Evolutionary conservation across 768 basidiomycete genomes (phyloP).

Genomic region (Lentinus brumalis): DNA sequence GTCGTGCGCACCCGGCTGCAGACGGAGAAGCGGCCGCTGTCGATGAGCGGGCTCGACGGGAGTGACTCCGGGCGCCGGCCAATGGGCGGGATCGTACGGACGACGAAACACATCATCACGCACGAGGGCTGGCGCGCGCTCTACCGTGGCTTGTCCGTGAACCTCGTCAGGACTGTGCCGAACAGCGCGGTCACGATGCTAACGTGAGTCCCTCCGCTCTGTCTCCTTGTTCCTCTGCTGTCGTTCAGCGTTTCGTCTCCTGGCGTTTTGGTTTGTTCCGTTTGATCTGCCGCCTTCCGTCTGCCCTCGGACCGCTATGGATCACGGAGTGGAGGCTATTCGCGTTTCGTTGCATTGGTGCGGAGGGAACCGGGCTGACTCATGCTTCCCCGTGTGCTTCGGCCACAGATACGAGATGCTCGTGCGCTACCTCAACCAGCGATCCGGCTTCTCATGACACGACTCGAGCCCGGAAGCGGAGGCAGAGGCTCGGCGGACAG

Average conservation of each 20-base stretch:
- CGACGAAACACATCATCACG: slow-evolving; percentile 66
- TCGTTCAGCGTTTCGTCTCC: background rate
- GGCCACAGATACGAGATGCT: slow-evolving; percentile 33
- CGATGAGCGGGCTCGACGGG: slow-evolving; percentile 50
- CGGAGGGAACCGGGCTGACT: background rate
- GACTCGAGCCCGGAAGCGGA: background rate
- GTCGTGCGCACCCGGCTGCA: slow-evolving; percentile 98
- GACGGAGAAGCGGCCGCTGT: slow-evolving; percentile 72
- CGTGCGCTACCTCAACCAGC: slow-evolving; percentile 29
- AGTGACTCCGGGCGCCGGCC: slow-evolving; percentile 57
- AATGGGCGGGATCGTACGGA: slow-evolving; percentile 70
- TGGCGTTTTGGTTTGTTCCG: background rate
- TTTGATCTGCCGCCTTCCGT: background rate
- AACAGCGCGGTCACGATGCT: slow-evolving; percentile 96
- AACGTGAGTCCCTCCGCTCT: slow-evolving; percentile 57
- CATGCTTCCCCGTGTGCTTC: background rate
- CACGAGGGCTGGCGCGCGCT: slow-evolving; percentile 90
- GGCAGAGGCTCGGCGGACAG: background rate
- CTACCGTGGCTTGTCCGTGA: slow-evolving; percentile 93
- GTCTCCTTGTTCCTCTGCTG: background rate
- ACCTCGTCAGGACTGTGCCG: slow-evolving; percentile 92
- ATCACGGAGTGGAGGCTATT: background rate
- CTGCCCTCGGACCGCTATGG: background rate
- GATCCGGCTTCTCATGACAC: slow-evolving; percentile 19
- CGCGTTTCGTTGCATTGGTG: background rate